Percentiles rank a stretch among this genome's conserved stretches.
Evolutionary conservation across 805 yeast genomes (phyloP).

Genomic region (Maudiozyma turicensis): DNA sequence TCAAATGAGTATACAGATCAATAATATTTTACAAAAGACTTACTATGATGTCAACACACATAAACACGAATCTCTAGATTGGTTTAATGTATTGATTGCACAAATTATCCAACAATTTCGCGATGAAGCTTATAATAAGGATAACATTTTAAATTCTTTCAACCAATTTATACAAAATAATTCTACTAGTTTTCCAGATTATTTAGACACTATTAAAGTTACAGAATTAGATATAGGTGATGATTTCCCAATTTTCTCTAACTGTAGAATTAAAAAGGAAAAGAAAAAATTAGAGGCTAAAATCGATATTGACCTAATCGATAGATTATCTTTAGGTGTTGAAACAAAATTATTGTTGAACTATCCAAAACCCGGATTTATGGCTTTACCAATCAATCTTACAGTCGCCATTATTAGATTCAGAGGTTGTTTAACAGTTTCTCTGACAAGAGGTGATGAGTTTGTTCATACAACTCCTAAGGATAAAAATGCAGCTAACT

Average conservation of each 20-base stretch:
- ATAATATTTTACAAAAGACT: constrained; percentile 72
- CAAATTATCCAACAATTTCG: constrained; percentile 82
- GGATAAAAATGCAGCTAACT: constrained; percentile 3
- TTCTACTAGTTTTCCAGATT: constrained; percentile 55
- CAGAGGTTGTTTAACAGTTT: constrained; percentile 80
- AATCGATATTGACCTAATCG: constrained; percentile 83
- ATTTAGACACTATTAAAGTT: constrained; percentile 64
- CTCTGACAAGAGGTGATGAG: constrained; percentile 38
- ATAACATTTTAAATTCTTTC: constrained; percentile 73
- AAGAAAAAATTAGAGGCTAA: constrained; percentile 59
- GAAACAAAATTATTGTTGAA: constrained; percentile 72
- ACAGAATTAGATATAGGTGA: constrained; percentile 87
- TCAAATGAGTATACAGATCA: constrained; percentile 22
- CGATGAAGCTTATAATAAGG: constrained; percentile 76
- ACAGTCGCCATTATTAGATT: constrained; percentile 85
- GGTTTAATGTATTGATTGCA: constrained; percentile 93
- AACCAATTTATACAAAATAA: constrained; percentile 47
- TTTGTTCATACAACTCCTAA: constrained; percentile 15
- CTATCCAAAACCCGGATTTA: constrained; percentile 75
- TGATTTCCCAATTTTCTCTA: constrained; percentile 90
- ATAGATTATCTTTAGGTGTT: constrained; percentile 75
- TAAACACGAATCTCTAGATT: constrained; percentile 82
- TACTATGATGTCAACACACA: constrained; percentile 86
- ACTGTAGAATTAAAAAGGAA: constrained; percentile 69
- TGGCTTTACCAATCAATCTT: constrained; percentile 75